Conservation (phyloP, 257 asterid species). For the Scutellaria minor region DNA sequence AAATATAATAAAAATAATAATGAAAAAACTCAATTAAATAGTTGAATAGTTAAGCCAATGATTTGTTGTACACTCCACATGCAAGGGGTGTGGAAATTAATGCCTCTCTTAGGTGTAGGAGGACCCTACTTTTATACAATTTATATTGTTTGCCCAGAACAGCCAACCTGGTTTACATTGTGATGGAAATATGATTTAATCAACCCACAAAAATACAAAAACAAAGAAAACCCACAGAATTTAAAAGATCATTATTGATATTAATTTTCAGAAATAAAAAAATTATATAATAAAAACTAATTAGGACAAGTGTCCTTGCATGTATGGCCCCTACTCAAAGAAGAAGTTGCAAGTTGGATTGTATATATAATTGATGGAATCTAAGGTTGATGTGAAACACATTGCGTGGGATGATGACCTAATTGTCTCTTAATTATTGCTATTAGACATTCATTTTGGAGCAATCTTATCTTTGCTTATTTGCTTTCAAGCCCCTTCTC, state of each 20-base stretch:
- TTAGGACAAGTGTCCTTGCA: conserved; percentile 20
- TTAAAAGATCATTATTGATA: background rate
- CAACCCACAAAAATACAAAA: background rate
- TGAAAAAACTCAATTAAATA: background rate
- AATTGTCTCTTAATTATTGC: conserved; percentile 35
- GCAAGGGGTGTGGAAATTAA: conserved; percentile 30
- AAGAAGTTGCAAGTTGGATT: background rate
- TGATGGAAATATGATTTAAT: background rate
- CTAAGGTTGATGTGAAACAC: conserved; percentile 7
- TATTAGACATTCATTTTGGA: conserved; percentile 16
- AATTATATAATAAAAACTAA: background rate
- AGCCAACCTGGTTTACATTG: conserved; percentile 18
- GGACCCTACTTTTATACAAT: conserved; percentile 28
- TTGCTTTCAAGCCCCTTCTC: background rate
- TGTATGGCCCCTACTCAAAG: conserved; percentile 5
- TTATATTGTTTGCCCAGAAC: conserved; percentile 9
- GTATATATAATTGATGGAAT: conserved; percentile 29
- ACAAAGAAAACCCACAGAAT: background rate
- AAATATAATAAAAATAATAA: no score
- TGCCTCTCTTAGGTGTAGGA: conserved; percentile 27
- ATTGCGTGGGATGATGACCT: conserved; percentile 15
- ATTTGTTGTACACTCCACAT: conserved; percentile 35
- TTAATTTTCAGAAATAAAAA: background rate
- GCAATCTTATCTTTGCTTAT: conserved; percentile 17
- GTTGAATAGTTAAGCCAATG: conserved; percentile 15